Conservation (phyloP, 257 asterid species). For the Hygrophila difformis region DNA sequence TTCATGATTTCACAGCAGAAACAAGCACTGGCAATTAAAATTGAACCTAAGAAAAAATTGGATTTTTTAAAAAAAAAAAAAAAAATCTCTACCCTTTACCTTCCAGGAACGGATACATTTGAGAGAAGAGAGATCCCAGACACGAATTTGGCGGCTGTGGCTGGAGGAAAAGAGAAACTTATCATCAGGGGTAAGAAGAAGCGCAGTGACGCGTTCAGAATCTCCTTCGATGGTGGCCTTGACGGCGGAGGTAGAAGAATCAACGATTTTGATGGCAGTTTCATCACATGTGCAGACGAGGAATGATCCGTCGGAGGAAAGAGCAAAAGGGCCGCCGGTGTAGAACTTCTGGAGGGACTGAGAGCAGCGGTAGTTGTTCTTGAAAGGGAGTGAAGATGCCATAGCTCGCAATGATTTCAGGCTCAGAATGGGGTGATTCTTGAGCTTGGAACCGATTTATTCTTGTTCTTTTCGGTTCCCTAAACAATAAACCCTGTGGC, state of each 20-base stretch:
- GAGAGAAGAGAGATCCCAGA: constrained; percentile 77
- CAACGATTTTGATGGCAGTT: constrained; percentile 56
- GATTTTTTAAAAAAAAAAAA: not conserved
- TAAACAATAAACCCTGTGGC: too few species aligned
- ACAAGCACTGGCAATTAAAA: not conserved
- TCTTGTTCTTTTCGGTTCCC: too few species aligned
- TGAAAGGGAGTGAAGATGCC: too few species aligned
- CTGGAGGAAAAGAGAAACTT: constrained; percentile 68
- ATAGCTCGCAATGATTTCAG: too few species aligned
- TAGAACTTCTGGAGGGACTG: constrained; percentile 82
- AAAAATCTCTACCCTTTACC: too few species aligned
- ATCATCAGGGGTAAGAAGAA: constrained; percentile 55
- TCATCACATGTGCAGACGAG: constrained; percentile 79
- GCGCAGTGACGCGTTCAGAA: constrained; percentile 76
- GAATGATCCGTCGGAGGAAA: constrained; percentile 78
- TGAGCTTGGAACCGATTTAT: too few species aligned
- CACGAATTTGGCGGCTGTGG: constrained; percentile 89
- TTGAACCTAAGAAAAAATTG: not conserved
- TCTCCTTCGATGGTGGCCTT: constrained; percentile 86
- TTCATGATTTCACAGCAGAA: not conserved
- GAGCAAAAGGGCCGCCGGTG: constrained; percentile 79
- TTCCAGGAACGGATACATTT: constrained; percentile 94
- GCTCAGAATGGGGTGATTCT: too few species aligned
- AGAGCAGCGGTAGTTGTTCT: constrained; percentile 58
- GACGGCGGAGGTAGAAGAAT: constrained; percentile 61